Percentiles rank a stretch among this genome's conserved stretches.
phyloP scores from a whole-genome alignment of 768 basidiomycete genomes.

The Pulveroboletus frians region DNA sequence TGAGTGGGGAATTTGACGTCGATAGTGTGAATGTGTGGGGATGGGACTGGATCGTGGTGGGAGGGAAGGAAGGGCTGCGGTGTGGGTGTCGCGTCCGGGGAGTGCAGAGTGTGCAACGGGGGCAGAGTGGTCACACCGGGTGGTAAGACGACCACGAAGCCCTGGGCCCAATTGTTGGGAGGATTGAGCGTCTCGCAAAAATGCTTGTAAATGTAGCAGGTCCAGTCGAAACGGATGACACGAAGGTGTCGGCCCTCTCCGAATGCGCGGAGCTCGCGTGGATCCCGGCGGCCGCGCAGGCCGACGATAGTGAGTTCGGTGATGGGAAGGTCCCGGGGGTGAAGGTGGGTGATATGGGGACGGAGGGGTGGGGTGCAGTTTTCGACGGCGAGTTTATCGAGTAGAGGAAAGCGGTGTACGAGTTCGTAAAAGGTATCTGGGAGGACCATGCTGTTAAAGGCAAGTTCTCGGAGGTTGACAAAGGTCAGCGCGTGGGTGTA shows the following conservation, averaged over 20 bases:
- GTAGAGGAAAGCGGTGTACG: constrained; percentile 34
- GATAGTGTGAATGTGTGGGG: constrained; percentile 25
- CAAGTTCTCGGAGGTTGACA: constrained; percentile 33
- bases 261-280: constrained; percentile 29
- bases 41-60: constrained; percentile 10
- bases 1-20: constrained; percentile 30
- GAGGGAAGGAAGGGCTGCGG: constrained; percentile 3
- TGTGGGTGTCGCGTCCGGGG: neutral
- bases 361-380: constrained; percentile 31
- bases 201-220: constrained; percentile 35
- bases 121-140: constrained; percentile 1
- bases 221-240: constrained; percentile 42
- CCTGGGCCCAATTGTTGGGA: constrained; percentile 13
- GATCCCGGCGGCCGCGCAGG: constrained; percentile 28
- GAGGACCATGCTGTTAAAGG: constrained; percentile 35
- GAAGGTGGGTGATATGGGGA: constrained; percentile 14
- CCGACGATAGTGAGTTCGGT: constrained; percentile 39
- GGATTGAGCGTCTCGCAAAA: constrained; percentile 10
- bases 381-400: constrained; percentile 38
- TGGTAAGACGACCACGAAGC: constrained; percentile 8
- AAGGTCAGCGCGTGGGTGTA: constrained; percentile 25
- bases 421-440: constrained; percentile 32
- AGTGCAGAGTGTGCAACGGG: constrained; percentile 11
- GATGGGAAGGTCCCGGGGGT: constrained; percentile 38
- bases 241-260: constrained; percentile 35